phyloP scores from a whole-genome alignment of 2,329 filamentous ascomycete species.

The Colletotrichum sojae region DNA sequence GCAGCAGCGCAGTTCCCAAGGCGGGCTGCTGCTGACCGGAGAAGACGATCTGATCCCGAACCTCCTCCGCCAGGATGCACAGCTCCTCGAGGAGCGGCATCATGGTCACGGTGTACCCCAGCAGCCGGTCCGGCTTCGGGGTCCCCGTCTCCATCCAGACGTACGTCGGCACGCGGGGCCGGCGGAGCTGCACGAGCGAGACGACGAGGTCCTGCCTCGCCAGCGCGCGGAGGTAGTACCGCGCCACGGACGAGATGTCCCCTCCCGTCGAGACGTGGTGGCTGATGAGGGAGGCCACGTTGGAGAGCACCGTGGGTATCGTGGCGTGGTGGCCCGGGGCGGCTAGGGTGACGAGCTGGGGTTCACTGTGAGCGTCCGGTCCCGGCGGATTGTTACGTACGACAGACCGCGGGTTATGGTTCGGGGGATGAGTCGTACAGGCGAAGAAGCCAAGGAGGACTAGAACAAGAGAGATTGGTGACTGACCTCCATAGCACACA shows the following conservation, averaged over 20 bases:
- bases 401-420: too few species aligned
- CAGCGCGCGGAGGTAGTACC: slow-evolving; percentile 50
- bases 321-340: slow-evolving; percentile 40
- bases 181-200: slow-evolving; percentile 45
- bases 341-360: slow-evolving; percentile 38
- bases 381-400: not conserved
- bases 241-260: slow-evolving; percentile 46
- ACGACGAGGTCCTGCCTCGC: slow-evolving; percentile 51
- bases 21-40: too few species aligned
- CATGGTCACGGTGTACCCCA: slow-evolving; percentile 48
- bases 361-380: slow-evolving; percentile 24
- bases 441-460: not conserved
- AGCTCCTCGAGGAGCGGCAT: slow-evolving; percentile 50
- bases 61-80: slow-evolving; percentile 47
- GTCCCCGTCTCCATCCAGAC: slow-evolving; percentile 47
- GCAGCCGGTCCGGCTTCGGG: slow-evolving; percentile 47
- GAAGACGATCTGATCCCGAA: slow-evolving; percentile 36
- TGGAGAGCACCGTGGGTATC: slow-evolving; percentile 45
- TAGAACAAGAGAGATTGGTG: not conserved
- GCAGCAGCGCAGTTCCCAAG: too few species aligned
- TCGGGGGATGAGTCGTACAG: too few species aligned
- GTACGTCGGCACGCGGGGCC: slow-evolving; percentile 43
- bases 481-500: slow-evolving; percentile 49
- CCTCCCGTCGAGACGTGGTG: slow-evolving; percentile 44
- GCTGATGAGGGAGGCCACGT: slow-evolving; percentile 46